Percentiles rank a stretch among this genome's conserved stretches.
These are phyloP conservation scores for Lentithecium fluviatile DNA, from an alignment of 495 filamentous ascomycete species.

Conservation along the genomic window DNA sequence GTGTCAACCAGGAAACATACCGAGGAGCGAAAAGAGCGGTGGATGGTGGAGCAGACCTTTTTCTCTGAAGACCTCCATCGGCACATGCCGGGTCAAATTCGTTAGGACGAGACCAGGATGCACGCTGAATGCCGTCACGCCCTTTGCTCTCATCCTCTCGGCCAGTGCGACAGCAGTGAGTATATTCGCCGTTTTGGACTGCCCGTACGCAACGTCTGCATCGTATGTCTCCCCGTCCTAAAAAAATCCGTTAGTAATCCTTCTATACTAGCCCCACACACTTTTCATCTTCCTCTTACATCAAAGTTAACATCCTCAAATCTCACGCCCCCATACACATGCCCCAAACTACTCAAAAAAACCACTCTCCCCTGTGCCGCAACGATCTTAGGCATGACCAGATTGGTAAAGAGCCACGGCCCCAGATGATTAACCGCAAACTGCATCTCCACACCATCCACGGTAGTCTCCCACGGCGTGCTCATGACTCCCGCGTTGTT, in stretches of 20 bases:
- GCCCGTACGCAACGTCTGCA: slow-evolving; percentile 20
- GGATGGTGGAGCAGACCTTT: background rate
- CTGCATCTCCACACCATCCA: slow-evolving; percentile 54
- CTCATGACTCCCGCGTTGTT: slow-evolving; percentile 28
- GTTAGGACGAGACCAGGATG: slow-evolving; percentile 24
- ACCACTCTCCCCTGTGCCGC: slow-evolving; percentile 18
- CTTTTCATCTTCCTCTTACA: background rate
- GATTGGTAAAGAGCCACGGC: slow-evolving; percentile 23
- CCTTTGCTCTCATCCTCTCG: slow-evolving; percentile 7
- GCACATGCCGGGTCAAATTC: slow-evolving; percentile 2
- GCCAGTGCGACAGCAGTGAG: slow-evolving; percentile 18
- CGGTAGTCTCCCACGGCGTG: background rate
- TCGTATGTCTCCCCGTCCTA: slow-evolving; percentile 22
- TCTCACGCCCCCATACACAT: slow-evolving; percentile 17
- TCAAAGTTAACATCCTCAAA: slow-evolving; percentile 30
- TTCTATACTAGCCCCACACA: background rate
- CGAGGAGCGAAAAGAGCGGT: too few relatives aligned
- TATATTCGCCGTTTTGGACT: slow-evolving; percentile 27
- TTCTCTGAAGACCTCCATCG: slow-evolving; percentile 1
- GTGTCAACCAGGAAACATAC: too few relatives aligned
- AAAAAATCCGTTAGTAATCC: background rate
- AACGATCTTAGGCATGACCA: slow-evolving; percentile 18
- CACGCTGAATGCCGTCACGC: slow-evolving; percentile 17
- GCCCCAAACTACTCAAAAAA: slow-evolving; percentile 15
- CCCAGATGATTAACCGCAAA: slow-evolving; percentile 46